Evolutionary conservation across 176 grass and related monocot genomes (phyloP), one percentile per base, ranked within the genome.

Genomic region (Eragrostis nindensis): DNA sequence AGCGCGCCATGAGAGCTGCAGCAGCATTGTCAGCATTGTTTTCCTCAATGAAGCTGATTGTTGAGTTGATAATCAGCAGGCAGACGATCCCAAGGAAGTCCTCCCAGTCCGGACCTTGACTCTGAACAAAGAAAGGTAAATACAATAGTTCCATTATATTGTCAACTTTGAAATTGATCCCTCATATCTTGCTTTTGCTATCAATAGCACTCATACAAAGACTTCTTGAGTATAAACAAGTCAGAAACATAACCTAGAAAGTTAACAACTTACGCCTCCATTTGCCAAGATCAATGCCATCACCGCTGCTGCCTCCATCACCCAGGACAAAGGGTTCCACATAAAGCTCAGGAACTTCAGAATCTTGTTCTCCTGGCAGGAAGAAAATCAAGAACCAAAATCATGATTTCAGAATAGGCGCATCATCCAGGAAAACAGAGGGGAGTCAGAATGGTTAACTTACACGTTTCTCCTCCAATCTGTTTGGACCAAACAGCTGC

Each of bases 261-360:
- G 21, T 18, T 7, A 47, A 6, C 9, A 25, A 83, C 90, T 91
- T 86, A 97, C 94, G 72, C 90, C 88, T 16, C 94, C 94, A 74
- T 97, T 97, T 42, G 90, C 90, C 12, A 97, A 50, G 36, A 86
- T 70, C 44, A 97, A 38, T 64, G 94, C 90, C 94, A 93, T 89
- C 11, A 93, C 14, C 4, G 90, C 94, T 64, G 90, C 94, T 57
- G 90, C 94, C 86, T 97, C 90, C 90, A 91, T 97, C 53, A 97
- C 94, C 88, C 88, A 97, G 6, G 94, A 93, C 83, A 93, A 77
- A n/a, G 94, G 94, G 22, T 97, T 97, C 94, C 94, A 97, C 94
- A 97, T 93, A 55, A 97, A 97, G 40, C 90, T 46, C 16, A 97
- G 75, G 67, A 93, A 93, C 69, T 97, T 97, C 21, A 97, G 53